These are phyloP conservation scores for Beverwykella pulmonaria DNA, from an alignment of 495 filamentous ascomycete species.

Conservation along the genomic window DNA sequence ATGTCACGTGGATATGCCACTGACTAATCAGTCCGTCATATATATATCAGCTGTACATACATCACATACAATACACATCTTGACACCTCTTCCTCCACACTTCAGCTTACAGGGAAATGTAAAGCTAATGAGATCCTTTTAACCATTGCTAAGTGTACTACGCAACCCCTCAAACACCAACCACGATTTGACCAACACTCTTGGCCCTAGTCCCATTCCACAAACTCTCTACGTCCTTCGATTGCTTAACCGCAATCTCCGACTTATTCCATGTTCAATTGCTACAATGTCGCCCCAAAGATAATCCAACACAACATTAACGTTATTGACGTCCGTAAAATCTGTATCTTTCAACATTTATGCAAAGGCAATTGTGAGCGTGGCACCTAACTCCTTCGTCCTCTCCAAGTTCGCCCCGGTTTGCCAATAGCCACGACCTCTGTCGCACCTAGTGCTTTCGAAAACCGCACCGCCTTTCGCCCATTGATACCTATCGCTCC, in stretches of 20 bases:
- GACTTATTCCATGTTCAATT: constrained; percentile 20
- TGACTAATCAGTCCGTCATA: no score
- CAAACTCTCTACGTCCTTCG: constrained; percentile 39
- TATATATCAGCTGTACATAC: no score
- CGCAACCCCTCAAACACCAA: no score
- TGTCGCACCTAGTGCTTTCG: constrained; percentile 48
- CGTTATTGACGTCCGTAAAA: constrained; percentile 41
- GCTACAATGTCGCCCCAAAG: constrained; percentile 35
- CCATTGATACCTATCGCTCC: constrained; percentile 52
- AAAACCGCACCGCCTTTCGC: constrained; percentile 46
- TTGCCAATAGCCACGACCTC: constrained; percentile 50
- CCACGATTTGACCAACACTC: constrained; percentile 32
- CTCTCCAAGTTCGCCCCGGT: constrained; percentile 38
- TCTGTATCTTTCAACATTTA: constrained; percentile 48
- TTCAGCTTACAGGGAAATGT: no score
- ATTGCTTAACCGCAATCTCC: constrained; percentile 20
- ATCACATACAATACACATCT: no score
- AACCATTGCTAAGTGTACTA: no score
- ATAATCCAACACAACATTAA: constrained; percentile 44
- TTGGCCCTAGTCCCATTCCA: constrained; percentile 32
- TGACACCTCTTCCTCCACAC: no score
- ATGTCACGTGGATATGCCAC: no score
- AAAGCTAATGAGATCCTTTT: no score
- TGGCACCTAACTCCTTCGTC: constrained; percentile 48
- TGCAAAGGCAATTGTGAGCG: constrained; percentile 45